These are phyloP conservation scores for Harrya chromipes DNA, from an alignment of 768 basidiomycete genomes.

Conservation along the genomic window DNA sequence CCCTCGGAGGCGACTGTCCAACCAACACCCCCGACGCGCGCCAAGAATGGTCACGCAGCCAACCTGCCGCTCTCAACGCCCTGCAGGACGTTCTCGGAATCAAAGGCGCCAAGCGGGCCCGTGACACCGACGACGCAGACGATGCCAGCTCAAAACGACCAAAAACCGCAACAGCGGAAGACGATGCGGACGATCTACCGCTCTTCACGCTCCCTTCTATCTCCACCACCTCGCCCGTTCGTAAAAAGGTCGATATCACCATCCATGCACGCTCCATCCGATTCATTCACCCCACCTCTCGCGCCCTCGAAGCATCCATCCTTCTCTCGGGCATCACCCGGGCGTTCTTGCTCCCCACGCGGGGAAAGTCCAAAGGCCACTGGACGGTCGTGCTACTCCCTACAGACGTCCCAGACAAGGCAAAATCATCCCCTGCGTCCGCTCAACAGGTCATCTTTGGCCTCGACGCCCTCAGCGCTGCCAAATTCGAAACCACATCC, in stretches of 20 bases:
- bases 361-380: slow-evolving; percentile 67
- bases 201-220: slow-evolving; percentile 60
- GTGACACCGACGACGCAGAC: slow-evolving; percentile 17
- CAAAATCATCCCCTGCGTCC: slow-evolving; percentile 34
- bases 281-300: slow-evolving; percentile 50
- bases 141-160: slow-evolving; percentile 13
- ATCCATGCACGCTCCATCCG: slow-evolving; percentile 49
- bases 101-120: slow-evolving; percentile 21
- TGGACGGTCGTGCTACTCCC: slow-evolving; percentile 70
- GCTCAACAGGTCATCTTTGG: slow-evolving; percentile 67
- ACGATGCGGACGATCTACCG: slow-evolving; percentile 39
- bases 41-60: slow-evolving; percentile 24
- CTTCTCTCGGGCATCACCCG: slow-evolving; percentile 51
- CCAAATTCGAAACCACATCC: slow-evolving; percentile 43
- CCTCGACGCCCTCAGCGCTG: slow-evolving; percentile 53
- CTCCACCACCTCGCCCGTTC: slow-evolving; percentile 68
- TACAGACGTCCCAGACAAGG: slow-evolving; percentile 49
- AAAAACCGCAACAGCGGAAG: slow-evolving; percentile 16
- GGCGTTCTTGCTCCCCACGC: slow-evolving; percentile 70
- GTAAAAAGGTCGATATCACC: slow-evolving; percentile 71
- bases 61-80: slow-evolving; percentile 22
- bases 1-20: slow-evolving; percentile 27
- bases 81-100: slow-evolving; percentile 12
- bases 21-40: slow-evolving; percentile 8
- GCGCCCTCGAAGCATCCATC: slow-evolving; percentile 47